Evolutionary conservation across 192 early-diverging fungal genomes (phyloP).

Genomic region (Podila clonocystis): DNA sequence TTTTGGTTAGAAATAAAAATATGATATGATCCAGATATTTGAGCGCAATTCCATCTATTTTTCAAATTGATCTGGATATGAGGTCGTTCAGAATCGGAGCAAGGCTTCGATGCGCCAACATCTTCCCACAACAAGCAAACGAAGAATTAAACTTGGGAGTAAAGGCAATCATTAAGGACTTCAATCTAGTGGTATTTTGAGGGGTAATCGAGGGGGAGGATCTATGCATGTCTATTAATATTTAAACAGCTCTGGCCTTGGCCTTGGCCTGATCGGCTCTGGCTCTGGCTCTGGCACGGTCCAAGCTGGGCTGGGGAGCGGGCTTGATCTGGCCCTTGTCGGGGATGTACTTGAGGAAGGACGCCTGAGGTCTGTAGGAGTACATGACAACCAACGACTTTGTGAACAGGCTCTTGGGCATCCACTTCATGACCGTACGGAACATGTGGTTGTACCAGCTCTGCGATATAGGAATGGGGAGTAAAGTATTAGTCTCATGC

Average conservation of each 20-base stretch:
- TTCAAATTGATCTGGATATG: too few species aligned
- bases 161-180: too few species aligned
- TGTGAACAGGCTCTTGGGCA: constrained; percentile 17
- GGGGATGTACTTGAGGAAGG: constrained; percentile 10
- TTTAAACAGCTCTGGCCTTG: not conserved
- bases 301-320: constrained; percentile 21
- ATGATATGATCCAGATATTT: too few species aligned
- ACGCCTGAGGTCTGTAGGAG: constrained; percentile 22
- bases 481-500: not conserved
- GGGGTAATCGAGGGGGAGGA: not conserved
- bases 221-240: not conserved
- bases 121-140: too few species aligned
- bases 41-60: too few species aligned
- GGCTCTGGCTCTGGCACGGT: constrained; percentile 7
- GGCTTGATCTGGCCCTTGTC: constrained; percentile 9
- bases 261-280: constrained; percentile 1
- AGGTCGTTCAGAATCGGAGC: too few species aligned
- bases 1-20: too few species aligned
- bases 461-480: not conserved
- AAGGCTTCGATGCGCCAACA: too few species aligned
- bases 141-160: too few species aligned
- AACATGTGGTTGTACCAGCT: constrained; percentile 13
- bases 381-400: constrained; percentile 17
- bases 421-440: constrained; percentile 7
- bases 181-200: not conserved